Base-by-base conservation (phyloP, 371 early-diverging fungal genomes). In the Mucor lusitanicus region DNA sequence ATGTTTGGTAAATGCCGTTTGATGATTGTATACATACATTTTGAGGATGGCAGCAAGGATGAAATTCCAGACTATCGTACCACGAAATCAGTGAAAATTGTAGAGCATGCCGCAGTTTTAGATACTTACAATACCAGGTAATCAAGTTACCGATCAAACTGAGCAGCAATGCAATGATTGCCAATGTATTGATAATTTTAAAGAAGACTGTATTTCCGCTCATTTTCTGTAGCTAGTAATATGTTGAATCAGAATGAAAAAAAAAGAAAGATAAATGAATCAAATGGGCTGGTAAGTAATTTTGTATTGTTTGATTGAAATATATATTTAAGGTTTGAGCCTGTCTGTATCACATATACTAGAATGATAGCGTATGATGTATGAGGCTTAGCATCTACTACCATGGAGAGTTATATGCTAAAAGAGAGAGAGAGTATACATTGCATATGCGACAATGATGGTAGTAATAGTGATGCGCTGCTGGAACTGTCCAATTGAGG, bases 131-230 rank as follows among this genome's bases (percentile, higher is more conserved):
- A 27, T 40, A 65, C 23, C 27, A 61, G 25, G 30, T 32, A 60
- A 69, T 8, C 12, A 70, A 70, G 50, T 70, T 56, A 23, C 60
- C 61, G 12, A 70, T 57, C 27, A 70, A 70, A 48, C 61, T 70
- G 9, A 70, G 65, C 21, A 70, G 6, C 5, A 70, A 48, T 13
- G 61, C 55, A 17, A 70, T 19, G 6, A 61, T 61, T 21, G 65
- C 65, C 12, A 70, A 30, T 21, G 25, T 30, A 23, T 55, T 65
- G 19, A 70, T 46, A 15, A 17, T n/a, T 35, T 53, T 62, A 21
- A 48, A 48, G 11, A 48, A 48, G 21, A 9, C 23, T 48, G 11
- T 48, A 23, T 48, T 48, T 32, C n/a, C 55, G 6, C 32, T 30
- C 32, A 30, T 55, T 32, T 9, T 30, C 13, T 13, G 12, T 55